Percentiles rank a stretch among this genome's conserved stretches.
phyloP scores from a whole-genome alignment of 805 yeast species.

The Candida sanyiensis region DNA sequence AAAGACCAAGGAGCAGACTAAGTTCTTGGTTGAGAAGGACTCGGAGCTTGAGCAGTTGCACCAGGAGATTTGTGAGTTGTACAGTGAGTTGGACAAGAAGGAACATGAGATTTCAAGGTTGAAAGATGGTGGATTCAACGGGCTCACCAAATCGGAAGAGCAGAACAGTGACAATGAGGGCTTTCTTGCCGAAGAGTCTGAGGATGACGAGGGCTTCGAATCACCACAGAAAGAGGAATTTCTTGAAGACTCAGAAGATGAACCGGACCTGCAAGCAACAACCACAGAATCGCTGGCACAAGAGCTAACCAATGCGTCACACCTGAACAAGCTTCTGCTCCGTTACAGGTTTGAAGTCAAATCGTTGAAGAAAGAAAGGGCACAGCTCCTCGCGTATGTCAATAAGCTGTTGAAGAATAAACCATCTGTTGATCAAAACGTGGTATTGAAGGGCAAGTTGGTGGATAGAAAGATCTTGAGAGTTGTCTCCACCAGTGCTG shows the following conservation, averaged over 20 bases:
- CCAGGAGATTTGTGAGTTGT: slow-evolving; percentile 15
- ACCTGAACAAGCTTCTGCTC: slow-evolving; percentile 10
- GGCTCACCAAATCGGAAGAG: neutral
- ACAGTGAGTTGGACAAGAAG: neutral
- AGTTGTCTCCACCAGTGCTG: slow-evolving; percentile 14
- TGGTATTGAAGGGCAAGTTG: slow-evolving; percentile 22
- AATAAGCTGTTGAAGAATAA: slow-evolving; percentile 21
- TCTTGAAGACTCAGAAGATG: slow-evolving; percentile 7
- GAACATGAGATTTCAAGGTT: slow-evolving; percentile 11
- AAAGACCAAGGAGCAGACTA: neutral
- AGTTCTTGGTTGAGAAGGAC: slow-evolving; percentile 6
- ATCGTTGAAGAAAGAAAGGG: slow-evolving; percentile 22
- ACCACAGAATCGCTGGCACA: slow-evolving; percentile 6
- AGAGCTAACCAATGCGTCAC: slow-evolving; percentile 12
- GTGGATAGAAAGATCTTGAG: slow-evolving; percentile 24
- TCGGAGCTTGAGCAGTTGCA: slow-evolving; percentile 17
- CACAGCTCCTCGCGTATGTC: slow-evolving; percentile 23
- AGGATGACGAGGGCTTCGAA: slow-evolving; percentile 1
- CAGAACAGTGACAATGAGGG: neutral
- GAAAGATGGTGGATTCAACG: slow-evolving; percentile 9
- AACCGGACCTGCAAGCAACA: slow-evolving; percentile 1
- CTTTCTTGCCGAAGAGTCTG: slow-evolving; percentile 5
- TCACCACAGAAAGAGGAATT: slow-evolving; percentile 4
- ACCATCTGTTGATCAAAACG: slow-evolving; percentile 17
- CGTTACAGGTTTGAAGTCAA: slow-evolving; percentile 17